Conservation (phyloP, 2,329 filamentous ascomycete genomes). For the Diaporthe caulivora region DNA sequence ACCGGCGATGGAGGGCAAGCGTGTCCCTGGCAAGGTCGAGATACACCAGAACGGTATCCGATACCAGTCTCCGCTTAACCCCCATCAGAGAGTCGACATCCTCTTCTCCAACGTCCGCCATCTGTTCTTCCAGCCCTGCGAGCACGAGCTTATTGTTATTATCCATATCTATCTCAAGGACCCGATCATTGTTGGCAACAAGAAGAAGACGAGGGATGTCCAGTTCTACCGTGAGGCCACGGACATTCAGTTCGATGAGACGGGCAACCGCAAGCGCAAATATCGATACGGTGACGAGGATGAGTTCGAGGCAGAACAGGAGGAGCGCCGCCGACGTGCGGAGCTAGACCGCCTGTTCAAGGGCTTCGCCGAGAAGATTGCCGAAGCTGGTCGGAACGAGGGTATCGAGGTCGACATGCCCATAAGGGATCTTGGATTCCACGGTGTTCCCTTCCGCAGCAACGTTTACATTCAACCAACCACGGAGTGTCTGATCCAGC, state of each 20-base stretch:
- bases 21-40: conserved; percentile 94
- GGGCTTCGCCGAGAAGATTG: conserved; percentile 96
- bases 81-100: conserved; percentile 88
- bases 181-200: conserved; percentile 96
- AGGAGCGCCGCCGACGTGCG: conserved; percentile 90
- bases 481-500: conserved; percentile 95
- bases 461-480: conserved; percentile 97
- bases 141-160: conserved; percentile 95
- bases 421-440: conserved; percentile 95
- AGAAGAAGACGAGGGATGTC: conserved; percentile 98
- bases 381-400: conserved; percentile 92
- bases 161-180: conserved; percentile 99
- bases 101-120: conserved; percentile 99
- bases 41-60: conserved; percentile 99
- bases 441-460: conserved; percentile 94
- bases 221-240: conserved; percentile 99
- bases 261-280: conserved; percentile 96
- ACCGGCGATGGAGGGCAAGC: conserved; percentile 95
- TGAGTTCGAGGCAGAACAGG: conserved; percentile 98
- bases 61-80: conserved; percentile 85
- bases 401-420: conserved; percentile 95
- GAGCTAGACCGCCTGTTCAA: conserved; percentile 97
- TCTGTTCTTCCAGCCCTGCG: conserved; percentile 97
- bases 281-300: conserved; percentile 98
- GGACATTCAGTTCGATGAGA: conserved; percentile 98